Base-by-base conservation (phyloP, 768 basidiomycete genomes). In the Phaffia australis region DNA sequence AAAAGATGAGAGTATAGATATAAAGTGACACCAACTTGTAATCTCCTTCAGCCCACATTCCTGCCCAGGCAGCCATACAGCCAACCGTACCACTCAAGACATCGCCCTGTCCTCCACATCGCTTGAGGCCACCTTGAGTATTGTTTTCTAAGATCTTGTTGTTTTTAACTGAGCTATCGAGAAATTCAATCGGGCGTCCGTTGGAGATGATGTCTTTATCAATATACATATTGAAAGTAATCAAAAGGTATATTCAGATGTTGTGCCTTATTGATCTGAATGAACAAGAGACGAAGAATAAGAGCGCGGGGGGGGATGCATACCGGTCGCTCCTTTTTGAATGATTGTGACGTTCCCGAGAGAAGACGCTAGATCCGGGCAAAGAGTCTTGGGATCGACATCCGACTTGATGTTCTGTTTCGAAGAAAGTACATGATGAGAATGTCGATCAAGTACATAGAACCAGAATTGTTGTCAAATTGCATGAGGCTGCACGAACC, bases 21-120 rank as follows among this genome's bases (percentile, higher is more conserved):
- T 15, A 42, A 61, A 27, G 8, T 3, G n/a, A 35, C 48, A 74
- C 82, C 72, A 72, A 90, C 89, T 86, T 86, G 71, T 86, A 90
- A 1, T 81, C 83, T 19, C 91, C 88, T 54, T 84, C 83, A 73
- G 93, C 90, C 74, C 88, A 98, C 72, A 88, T 90, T 75, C 87
- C 88, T 5, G 88, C 90, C 94, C 95, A 99, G 4, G 93, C 93
- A 71, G 98, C 79, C 75, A 95, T 83, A 1, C 90, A 83, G 0
- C 92, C 95, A 14, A 91, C 86, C 54, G 82, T 80, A 16, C 95
- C 95, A 71, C 86, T 87, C 64, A 98, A 75, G 48, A 99, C 84
- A 76, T 99, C 95, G 0, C 95, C 95, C 75, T 98, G 95, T 0
- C 95, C 95, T 16, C 95, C 94, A 72, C 90, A 93, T 64, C 95